Percentiles rank a stretch among this genome's conserved stretches.
Conservation (phyloP, 2,329 filamentous ascomycete genomes). For the Xylaria sp. region DNA sequence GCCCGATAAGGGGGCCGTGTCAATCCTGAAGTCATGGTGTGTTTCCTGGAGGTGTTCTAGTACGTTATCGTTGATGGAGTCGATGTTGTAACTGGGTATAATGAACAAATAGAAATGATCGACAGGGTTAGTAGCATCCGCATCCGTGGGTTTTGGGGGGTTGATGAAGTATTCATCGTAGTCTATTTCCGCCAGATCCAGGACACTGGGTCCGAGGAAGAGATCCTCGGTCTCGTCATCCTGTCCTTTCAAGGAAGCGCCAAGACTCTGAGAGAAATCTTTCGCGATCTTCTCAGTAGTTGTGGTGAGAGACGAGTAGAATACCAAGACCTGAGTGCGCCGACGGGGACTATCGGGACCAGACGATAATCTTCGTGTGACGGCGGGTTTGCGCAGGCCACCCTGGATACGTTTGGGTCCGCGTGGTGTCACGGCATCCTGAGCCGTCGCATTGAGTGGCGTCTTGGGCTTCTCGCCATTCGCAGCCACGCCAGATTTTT, state of each 20-base stretch:
- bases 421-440: slow-evolving; percentile 32
- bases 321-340: slow-evolving; percentile 68
- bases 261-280: slow-evolving; percentile 54
- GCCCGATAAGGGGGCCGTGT: slow-evolving; percentile 72
- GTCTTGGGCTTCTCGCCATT: slow-evolving; percentile 19
- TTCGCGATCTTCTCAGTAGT: slow-evolving; percentile 71
- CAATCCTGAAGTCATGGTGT: slow-evolving; percentile 93
- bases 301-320: slow-evolving; percentile 84
- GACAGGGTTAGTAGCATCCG: slow-evolving; percentile 36
- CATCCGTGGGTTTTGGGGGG: slow-evolving; percentile 57
- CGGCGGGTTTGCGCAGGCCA: slow-evolving; percentile 34
- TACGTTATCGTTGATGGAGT: slow-evolving; percentile 83
- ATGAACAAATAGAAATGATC: slow-evolving; percentile 79
- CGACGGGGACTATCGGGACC: slow-evolving; percentile 30
- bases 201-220: slow-evolving; percentile 56
- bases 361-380: slow-evolving; percentile 28
- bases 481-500: slow-evolving; percentile 4
- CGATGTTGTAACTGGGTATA: slow-evolving; percentile 90
- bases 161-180: slow-evolving; percentile 89
- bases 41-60: slow-evolving; percentile 84
- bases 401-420: slow-evolving; percentile 49
- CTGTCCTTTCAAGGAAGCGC: slow-evolving; percentile 47
- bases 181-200: slow-evolving; percentile 80
- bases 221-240: slow-evolving; percentile 32
- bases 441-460: slow-evolving; percentile 13